Base-by-base conservation (phyloP, 768 basidiomycete genomes). In the Tephrocybe sp. region DNA sequence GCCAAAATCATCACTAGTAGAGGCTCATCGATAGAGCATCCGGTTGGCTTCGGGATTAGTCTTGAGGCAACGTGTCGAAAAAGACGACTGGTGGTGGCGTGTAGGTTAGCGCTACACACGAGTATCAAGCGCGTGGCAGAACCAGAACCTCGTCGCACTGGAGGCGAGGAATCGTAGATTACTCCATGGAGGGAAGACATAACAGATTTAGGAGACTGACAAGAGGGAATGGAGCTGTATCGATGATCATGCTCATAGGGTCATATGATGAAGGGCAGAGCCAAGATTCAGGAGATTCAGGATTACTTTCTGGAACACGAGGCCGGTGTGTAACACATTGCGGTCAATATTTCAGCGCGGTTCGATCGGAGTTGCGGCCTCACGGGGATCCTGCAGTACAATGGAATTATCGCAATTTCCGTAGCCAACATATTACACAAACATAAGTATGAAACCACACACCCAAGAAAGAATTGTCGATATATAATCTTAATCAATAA, bases 401-500 rank as follows among this genome's bases (percentile, higher is more conserved):
- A 15, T 31, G 44, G 9, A 42, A 55, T 51, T 46, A 47, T 37
- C 15, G 24, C 19, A 16, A 21, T 47, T 27, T 34, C 35, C 31
- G 26, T 47, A 46, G 26, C 44, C 26, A 30, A n/a, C 32, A n/a
- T 24, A 56, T 60, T 51, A 52, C 45, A 51, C 34, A 51, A 35
- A 44, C 32, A 28, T 28, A 44, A 54, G 19, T 28, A 39, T 28
- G 13, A 43, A 46, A 37, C 24, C 46, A 56, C 34, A 28, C 27
- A 37, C 16, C 19, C 13, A 28, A 28, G 19, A 13, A 1, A 5
- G 15, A 26, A 5, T 6, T 34, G 11, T 8, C 4, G 7, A 21
- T 15, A 9, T n/a, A 19, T n/a, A 27, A 30, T 22, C 19, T 40
- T 38, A 81, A 38, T 79, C 78, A 19, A 80, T 63, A 32, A 80